Base-by-base conservation (phyloP, 176 grass and related monocot species). In the Oryza nivara region DNA sequence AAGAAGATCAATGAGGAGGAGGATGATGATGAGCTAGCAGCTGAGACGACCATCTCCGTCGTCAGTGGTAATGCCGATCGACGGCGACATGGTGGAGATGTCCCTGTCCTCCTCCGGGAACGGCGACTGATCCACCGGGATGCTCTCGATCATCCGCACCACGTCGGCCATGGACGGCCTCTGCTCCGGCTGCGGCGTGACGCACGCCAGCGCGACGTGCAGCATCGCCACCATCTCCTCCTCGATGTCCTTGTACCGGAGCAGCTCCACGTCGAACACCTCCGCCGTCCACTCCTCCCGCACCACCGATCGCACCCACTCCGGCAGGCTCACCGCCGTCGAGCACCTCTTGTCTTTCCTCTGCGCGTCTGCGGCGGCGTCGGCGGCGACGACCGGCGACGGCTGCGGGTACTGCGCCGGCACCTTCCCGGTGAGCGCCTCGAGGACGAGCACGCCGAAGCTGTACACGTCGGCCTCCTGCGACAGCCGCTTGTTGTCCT, bases 211-310 rank as follows among this genome's bases (percentile, higher is more conserved):
- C 20, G 85, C 93, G 49, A 95, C 70, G 67, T 95, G 93, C 79
- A 95, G 84, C 90, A 95, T 79, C 3, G 90, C 88, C 68, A 95
- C 88, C 93, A 95, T 95, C 76, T 95, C 93, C 64, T 95, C 93
- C 82, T 95, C 93, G 80, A 92, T 85, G 83, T 90, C 77, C 76
- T 92, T 87, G 86, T 90, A 94, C 67, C 93, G 80, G 11, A 95
- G 81, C 86, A 95, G 85, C 93, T 95, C 93, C 80, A 82, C 88
- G 34, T 95, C 93, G 72, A 95, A 95, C 83, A 95, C 93, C 86
- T 95, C 90, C 6, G 93, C 93, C 7, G 86, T 95, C 93, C 90
- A 95, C 86, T 95, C 91, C 73, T 95, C 93, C 51, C 88, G 68
- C 77, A 95, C 93, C 90, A 95, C 93, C 38, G 90, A 91, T 86